These are phyloP conservation scores for Cicer pinnatifidum DNA, from an alignment of 306 rosid genomes.

Conservation along the genomic window DNA sequence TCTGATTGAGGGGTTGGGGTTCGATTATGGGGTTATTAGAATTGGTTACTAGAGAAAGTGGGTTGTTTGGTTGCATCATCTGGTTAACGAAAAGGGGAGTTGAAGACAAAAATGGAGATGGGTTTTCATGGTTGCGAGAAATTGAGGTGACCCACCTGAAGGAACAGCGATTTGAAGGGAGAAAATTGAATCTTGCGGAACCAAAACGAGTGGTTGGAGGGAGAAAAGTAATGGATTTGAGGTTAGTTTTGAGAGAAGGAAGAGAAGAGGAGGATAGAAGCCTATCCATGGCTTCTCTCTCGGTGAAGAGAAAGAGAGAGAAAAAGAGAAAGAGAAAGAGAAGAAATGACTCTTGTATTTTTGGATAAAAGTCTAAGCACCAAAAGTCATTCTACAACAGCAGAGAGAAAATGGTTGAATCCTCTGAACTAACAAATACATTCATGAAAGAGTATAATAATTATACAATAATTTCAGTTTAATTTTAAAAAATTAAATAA, in stretches of 20 bases:
- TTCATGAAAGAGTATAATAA: too few species aligned
- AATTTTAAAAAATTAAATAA: too few species aligned
- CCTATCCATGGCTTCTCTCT: constrained; percentile 76
- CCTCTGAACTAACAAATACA: too few species aligned
- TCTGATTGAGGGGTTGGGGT: constrained; percentile 46
- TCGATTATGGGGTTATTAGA: constrained; percentile 45
- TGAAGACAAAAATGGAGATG: constrained; percentile 47
- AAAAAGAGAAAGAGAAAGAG: neutral
- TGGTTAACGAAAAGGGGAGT: constrained; percentile 30
- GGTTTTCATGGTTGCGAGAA: constrained; percentile 52
- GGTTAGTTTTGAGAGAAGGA: constrained; percentile 53
- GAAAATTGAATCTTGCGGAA: constrained; percentile 53
- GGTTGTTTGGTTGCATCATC: constrained; percentile 22
- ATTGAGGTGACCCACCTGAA: constrained; percentile 43
- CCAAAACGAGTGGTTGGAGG: constrained; percentile 47
- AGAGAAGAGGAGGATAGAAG: constrained; percentile 73
- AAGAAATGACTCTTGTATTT: too few species aligned
- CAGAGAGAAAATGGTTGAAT: too few species aligned
- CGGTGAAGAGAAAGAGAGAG: constrained; percentile 4
- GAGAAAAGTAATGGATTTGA: constrained; percentile 45
- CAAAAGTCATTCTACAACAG: too few species aligned
- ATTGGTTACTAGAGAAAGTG: constrained; percentile 35
- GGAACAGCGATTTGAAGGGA: constrained; percentile 39
- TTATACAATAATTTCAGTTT: too few species aligned
- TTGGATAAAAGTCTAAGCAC: too few species aligned